Evolutionary conservation across 2,329 filamentous ascomycete species (phyloP).

Genomic region (Pseudocercospora crystallina): DNA sequence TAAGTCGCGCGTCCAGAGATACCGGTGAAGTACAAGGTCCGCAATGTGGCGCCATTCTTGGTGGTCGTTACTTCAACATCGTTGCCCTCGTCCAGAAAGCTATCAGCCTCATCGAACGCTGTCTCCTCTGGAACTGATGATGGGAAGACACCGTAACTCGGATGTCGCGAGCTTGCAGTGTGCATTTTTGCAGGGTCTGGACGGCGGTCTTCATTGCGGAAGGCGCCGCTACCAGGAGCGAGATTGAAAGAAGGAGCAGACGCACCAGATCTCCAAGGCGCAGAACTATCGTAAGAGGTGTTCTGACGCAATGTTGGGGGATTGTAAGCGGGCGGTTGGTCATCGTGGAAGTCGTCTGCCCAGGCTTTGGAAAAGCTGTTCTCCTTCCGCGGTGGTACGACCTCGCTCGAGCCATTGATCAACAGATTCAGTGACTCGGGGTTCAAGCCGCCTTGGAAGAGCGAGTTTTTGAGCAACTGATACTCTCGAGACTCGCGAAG

Average conservation of each 20-base stretch:
- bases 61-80: neutral
- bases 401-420: conserved; percentile 33
- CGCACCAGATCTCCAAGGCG: conserved; percentile 12
- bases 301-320: conserved; percentile 1
- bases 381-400: conserved; percentile 13
- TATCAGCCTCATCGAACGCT: conserved; percentile 24
- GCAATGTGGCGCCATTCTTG: conserved; percentile 10
- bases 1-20: conserved; percentile 64
- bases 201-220: conserved; percentile 9
- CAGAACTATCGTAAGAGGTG: conserved; percentile 2
- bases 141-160: conserved; percentile 20
- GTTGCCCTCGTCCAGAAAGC: conserved; percentile 17
- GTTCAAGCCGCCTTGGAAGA: conserved; percentile 53
- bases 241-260: conserved; percentile 15
- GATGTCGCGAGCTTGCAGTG: conserved; percentile 16
- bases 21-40: conserved; percentile 64
- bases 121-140: conserved; percentile 25
- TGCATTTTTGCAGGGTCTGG: conserved; percentile 4
- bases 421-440: conserved; percentile 51
- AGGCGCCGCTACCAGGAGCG: conserved; percentile 13
- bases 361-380: conserved; percentile 17
- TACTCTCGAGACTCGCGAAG: conserved; percentile 52
- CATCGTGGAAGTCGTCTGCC: conserved; percentile 23
- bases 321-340: conserved; percentile 4
- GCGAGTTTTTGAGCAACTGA: conserved; percentile 49